Evolutionary conservation across 228 moss, liverwort and hornwort species (phyloP).

Genomic region (Sphagnum fallax): DNA sequence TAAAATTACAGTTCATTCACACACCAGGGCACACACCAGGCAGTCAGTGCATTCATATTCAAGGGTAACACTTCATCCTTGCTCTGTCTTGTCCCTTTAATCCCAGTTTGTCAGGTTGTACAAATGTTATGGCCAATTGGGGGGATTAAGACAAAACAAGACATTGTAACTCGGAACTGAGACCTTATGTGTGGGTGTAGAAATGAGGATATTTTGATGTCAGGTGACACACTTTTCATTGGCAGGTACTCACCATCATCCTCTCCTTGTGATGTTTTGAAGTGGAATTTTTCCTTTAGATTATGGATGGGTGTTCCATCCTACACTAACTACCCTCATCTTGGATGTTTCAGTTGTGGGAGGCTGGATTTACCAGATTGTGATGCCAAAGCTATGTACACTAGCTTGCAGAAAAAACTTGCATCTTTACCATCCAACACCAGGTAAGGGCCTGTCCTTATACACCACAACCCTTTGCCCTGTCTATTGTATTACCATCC

Average conservation of each 20-base stretch:
- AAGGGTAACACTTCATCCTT: conserved; percentile 15
- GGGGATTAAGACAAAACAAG: no score
- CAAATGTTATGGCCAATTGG: no score
- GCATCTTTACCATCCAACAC: conserved; percentile 61
- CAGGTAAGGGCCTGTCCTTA: conserved; percentile 23
- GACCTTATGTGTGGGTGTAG: no score
- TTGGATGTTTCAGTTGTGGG: conserved; percentile 56
- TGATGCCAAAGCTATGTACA: conserved; percentile 87
- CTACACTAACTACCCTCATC: background rate
- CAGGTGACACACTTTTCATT: conserved; percentile 93
- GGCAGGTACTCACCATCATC: conserved; percentile 26
- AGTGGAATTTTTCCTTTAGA: no score
- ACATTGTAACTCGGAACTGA: no score
- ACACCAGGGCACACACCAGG: conserved; percentile 99
- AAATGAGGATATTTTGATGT: conserved; percentile 49
- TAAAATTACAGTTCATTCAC: conserved; percentile 86
- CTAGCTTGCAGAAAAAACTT: conserved; percentile 90
- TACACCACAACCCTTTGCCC: no score
- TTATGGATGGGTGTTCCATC: no score
- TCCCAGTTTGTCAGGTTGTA: no score
- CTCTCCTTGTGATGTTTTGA: no score
- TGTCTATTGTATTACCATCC: no score
- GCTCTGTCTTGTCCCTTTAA: background rate
- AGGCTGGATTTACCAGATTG: conserved; percentile 96
- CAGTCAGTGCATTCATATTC: conserved; percentile 89